Percentiles rank a stretch among this genome's conserved stretches.
These are phyloP conservation scores for Arachis stenosperma DNA, from an alignment of 306 rosid species.

Conservation along the genomic window DNA sequence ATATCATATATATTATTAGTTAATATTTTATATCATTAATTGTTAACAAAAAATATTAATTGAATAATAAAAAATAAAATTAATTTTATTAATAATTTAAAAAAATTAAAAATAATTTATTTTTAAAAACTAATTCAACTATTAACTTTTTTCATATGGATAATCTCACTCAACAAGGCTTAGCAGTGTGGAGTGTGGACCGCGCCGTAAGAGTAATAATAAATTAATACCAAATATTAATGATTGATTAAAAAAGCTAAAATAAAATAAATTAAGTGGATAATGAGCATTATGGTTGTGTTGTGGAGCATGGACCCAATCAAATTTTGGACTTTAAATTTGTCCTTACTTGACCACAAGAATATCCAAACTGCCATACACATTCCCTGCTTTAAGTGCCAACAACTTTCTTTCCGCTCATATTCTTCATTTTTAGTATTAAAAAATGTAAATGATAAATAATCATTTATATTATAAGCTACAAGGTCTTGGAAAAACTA, in stretches of 20 bases:
- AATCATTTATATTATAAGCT: no score
- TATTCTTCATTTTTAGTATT: not conserved
- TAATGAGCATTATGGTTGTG: not conserved
- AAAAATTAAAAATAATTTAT: no score
- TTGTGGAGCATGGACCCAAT: slow-evolving; percentile 2
- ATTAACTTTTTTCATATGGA: no score
- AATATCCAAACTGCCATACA: slow-evolving; percentile 46
- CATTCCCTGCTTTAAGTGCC: not conserved
- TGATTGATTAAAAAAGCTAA: slow-evolving; percentile 36
- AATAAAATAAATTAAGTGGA: slow-evolving; percentile 1
- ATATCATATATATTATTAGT: no score
- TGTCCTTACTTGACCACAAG: slow-evolving; percentile 30
- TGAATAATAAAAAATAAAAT: no score
- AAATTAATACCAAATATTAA: not conserved
- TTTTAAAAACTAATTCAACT: no score
- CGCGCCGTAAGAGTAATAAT: slow-evolving; percentile 36
- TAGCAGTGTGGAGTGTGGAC: slow-evolving; percentile 26
- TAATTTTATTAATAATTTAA: no score
- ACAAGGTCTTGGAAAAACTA: no score
- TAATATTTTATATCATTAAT: no score
- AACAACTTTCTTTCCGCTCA: not conserved
- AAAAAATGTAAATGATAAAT: no score
- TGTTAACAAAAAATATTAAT: no score
- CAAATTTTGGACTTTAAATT: slow-evolving; percentile 2
- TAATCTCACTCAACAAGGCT: not conserved